These are phyloP conservation scores for Kwoniella heveanensis DNA, from an alignment of 768 basidiomycete species.

Conservation along the genomic window DNA sequence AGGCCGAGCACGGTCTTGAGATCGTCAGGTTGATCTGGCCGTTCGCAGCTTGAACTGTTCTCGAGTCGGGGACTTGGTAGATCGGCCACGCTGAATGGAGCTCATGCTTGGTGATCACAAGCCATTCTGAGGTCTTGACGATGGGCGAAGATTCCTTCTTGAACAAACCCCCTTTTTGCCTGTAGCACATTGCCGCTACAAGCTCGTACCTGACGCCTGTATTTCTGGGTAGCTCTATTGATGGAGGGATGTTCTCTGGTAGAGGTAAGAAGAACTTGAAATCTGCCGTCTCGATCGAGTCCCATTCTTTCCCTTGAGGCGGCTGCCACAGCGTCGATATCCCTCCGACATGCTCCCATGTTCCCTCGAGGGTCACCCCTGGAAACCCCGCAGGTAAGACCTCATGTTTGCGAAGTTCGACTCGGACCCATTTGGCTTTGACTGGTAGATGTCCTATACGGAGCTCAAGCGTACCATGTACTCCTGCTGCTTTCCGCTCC, in stretches of 20 bases:
- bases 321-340: conserved; percentile 83
- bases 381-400: conserved; percentile 57
- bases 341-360: conserved; percentile 59
- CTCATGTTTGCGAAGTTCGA: conserved; percentile 90
- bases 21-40: conserved; percentile 76
- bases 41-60: conserved; percentile 59
- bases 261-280: conserved; percentile 87
- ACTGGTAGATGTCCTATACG: conserved; percentile 69
- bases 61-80: conserved; percentile 56
- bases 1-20: conserved; percentile 75
- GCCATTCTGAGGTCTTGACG: conserved; percentile 67
- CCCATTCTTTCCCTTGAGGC: conserved; percentile 65
- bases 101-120: conserved; percentile 91
- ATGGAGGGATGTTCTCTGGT: conserved; percentile 88
- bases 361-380: conserved; percentile 1
- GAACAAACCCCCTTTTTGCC: conserved; percentile 82
- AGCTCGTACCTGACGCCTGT: conserved; percentile 89
- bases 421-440: conserved; percentile 88
- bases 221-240: conserved; percentile 68
- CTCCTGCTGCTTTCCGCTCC: conserved; percentile 42
- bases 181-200: conserved; percentile 79
- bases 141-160: conserved; percentile 75
- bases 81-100: conserved; percentile 91
- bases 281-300: conserved; percentile 69
- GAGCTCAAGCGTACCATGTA: conserved; percentile 71